Percentiles rank a stretch among this genome's conserved stretches.
phyloP scores from a whole-genome alignment of 306 rosid species.

The Fragaria nilgerrensis region DNA sequence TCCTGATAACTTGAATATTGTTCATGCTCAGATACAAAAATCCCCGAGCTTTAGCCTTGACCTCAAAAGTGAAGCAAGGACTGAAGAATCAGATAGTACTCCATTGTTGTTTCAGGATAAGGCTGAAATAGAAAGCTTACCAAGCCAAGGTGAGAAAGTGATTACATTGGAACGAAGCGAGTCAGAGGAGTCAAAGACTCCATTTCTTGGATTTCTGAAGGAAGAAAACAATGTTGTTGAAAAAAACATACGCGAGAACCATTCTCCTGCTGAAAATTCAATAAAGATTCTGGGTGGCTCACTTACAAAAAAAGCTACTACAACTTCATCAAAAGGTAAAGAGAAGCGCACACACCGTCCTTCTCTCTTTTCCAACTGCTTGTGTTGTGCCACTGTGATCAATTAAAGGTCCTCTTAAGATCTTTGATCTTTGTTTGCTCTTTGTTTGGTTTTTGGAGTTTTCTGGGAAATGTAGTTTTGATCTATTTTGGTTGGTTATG shows the following conservation, averaged over 20 bases:
- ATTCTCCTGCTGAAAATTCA: constrained; percentile 18
- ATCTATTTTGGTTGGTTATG: constrained; percentile 10
- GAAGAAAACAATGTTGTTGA: constrained; percentile 45
- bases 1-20: constrained; percentile 41
- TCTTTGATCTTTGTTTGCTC: constrained; percentile 12
- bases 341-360: constrained; percentile 52
- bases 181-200: constrained; percentile 48
- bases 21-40: constrained; percentile 48
- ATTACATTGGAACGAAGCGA: constrained; percentile 63
- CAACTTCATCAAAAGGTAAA: constrained; percentile 47
- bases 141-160: constrained; percentile 38
- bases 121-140: constrained; percentile 30
- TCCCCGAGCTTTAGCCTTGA: constrained; percentile 82
- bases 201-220: constrained; percentile 46
- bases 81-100: constrained; percentile 55
- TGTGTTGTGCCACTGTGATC: constrained; percentile 74
- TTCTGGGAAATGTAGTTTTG: constrained; percentile 34
- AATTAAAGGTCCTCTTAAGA: constrained; percentile 30
- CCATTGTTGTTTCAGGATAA: constrained; percentile 51
- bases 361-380: constrained; percentile 68
- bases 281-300: constrained; percentile 15
- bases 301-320: constrained; percentile 21
- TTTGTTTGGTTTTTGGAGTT: constrained; percentile 22
- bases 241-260: constrained; percentile 32
- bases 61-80: constrained; percentile 43